These are phyloP conservation scores for Boletus mariae DNA, from an alignment of 1,284 basidiomycete species.

Conservation along the genomic window DNA sequence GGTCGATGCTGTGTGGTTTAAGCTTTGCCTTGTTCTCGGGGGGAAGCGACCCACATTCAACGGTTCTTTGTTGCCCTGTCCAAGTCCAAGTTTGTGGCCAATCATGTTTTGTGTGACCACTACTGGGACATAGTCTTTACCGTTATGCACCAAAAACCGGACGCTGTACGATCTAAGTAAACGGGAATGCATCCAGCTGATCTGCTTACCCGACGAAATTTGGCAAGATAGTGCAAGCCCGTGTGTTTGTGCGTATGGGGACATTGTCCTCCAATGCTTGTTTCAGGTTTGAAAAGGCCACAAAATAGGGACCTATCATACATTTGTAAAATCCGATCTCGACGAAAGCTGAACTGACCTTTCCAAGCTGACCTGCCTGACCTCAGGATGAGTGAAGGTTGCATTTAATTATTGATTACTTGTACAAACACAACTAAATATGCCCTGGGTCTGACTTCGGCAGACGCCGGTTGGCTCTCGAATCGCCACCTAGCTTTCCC, in stretches of 20 bases:
- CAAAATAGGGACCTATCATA: slow-evolving; percentile 86
- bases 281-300: slow-evolving; percentile 56
- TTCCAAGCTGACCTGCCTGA: slow-evolving; percentile 42
- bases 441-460: too few species aligned
- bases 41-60: too few species aligned
- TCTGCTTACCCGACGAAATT: slow-evolving; percentile 81
- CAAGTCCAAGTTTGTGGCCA: too few species aligned
- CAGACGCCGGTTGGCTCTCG: too few species aligned
- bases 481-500: too few species aligned
- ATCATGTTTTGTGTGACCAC: slow-evolving; percentile 81
- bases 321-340: not conserved
- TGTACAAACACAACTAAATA: not conserved
- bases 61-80: too few species aligned
- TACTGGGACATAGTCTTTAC: slow-evolving; percentile 86
- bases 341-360: slow-evolving; percentile 28
- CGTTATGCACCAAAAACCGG: slow-evolving; percentile 92
- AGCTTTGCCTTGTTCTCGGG: too few species aligned
- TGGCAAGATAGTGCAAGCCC: slow-evolving; percentile 91
- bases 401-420: slow-evolving; percentile 11
- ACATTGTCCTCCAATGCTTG: slow-evolving; percentile 82
- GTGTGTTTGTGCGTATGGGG: slow-evolving; percentile 85
- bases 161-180: slow-evolving; percentile 31
- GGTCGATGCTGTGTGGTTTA: slow-evolving; percentile 51
- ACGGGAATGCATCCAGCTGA: not conserved
- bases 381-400: not conserved